phyloP scores from a whole-genome alignment of 257 asterid genomes.

The Solanum clarkiae region DNA sequence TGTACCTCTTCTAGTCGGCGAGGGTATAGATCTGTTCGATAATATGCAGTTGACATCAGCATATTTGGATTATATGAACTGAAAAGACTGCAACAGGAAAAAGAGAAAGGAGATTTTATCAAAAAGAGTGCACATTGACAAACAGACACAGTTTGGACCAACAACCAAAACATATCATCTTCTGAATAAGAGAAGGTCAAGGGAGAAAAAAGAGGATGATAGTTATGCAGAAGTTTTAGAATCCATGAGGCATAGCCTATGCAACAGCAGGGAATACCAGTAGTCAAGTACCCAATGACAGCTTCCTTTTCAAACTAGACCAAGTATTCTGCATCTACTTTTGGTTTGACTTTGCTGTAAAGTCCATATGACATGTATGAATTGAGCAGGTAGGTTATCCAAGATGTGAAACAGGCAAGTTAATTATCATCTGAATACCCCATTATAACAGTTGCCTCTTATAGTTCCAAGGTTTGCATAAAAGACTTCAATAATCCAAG shows the following conservation, averaged over 20 bases:
- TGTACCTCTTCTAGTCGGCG: slow-evolving; percentile 63
- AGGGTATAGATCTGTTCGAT: slow-evolving; percentile 71
- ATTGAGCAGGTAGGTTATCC: not conserved
- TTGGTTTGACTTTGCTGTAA: not conserved
- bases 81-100: slow-evolving; percentile 54
- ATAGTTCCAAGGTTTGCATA: not conserved
- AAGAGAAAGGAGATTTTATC: not conserved
- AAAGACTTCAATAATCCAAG: not conserved
- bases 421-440: not conserved
- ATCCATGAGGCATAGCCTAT: not conserved
- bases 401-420: not conserved
- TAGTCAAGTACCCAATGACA: not conserved
- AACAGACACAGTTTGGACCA: not conserved
- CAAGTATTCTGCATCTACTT: not conserved
- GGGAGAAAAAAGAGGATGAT: not conserved
- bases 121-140: not conserved
- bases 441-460: not conserved
- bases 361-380: not conserved
- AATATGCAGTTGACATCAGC: slow-evolving; percentile 84
- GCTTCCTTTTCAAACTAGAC: not conserved
- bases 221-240: not conserved
- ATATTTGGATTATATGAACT: slow-evolving; percentile 63
- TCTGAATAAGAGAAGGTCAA: not conserved
- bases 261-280: not conserved
- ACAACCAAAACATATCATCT: not conserved